Conservation (phyloP, 108 stramenopile genomes). For the Cyclostephanos invisitatus region DNA sequence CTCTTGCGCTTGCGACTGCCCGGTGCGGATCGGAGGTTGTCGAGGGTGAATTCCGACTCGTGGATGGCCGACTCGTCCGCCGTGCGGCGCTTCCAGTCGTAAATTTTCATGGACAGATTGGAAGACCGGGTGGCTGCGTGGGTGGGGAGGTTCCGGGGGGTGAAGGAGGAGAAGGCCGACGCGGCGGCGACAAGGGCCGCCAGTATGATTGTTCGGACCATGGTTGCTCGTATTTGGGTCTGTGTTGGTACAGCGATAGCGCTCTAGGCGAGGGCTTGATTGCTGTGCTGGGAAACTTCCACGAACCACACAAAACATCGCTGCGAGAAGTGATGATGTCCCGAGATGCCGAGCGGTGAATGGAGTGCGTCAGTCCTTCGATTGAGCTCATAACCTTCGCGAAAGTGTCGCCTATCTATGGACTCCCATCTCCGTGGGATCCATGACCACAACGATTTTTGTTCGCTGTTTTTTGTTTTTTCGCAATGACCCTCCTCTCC, state of each 20-base stretch:
- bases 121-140: slow-evolving; percentile 30
- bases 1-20: slow-evolving; percentile 78
- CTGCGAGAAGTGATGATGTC: not conserved
- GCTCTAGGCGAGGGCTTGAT: not conserved
- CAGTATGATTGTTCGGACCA: slow-evolving; percentile 41
- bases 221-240: slow-evolving; percentile 22
- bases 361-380: not conserved
- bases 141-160: slow-evolving; percentile 41
- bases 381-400: slow-evolving; percentile 2
- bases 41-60: slow-evolving; percentile 75
- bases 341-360: too few species aligned
- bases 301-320: not conserved
- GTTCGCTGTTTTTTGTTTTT: too few species aligned
- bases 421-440: not conserved
- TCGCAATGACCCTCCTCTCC: too few species aligned
- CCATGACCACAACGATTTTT: too few species aligned
- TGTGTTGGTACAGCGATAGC: too few species aligned
- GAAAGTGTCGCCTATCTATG: not conserved
- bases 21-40: slow-evolving; percentile 80
- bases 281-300: not conserved
- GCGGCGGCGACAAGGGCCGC: slow-evolving; percentile 43
- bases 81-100: slow-evolving; percentile 93
- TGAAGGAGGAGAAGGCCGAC: slow-evolving; percentile 54
- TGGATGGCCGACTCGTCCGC: slow-evolving; percentile 80
- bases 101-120: slow-evolving; percentile 88